A percentile compares a stretch with the other conserved stretches of the same genome.
Conservation (phyloP, 768 basidiomycete species). For the Agaricus sinodeliciosus region DNA sequence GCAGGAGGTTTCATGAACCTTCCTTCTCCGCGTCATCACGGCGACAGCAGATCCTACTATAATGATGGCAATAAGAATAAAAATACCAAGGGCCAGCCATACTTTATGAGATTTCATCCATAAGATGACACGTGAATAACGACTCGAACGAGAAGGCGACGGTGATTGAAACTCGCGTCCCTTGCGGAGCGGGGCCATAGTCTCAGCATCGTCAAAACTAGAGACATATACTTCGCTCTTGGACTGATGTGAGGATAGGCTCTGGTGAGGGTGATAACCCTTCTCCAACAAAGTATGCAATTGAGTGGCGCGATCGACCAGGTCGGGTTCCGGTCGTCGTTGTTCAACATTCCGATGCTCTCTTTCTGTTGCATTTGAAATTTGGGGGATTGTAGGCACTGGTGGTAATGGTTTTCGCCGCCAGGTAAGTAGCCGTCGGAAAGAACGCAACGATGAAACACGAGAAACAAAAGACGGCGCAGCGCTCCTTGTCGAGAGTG, state of each 20-base stretch:
- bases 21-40: conserved; percentile 30
- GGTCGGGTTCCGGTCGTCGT: conserved; percentile 42
- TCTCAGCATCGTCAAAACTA: conserved; percentile 16
- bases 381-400: conserved; percentile 44
- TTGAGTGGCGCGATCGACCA: conserved; percentile 42
- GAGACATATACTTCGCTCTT: conserved; percentile 16
- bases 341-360: conserved; percentile 40
- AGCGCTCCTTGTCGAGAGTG: conserved; percentile 38
- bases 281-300: conserved; percentile 45
- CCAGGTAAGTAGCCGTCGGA: conserved; percentile 31
- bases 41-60: conserved; percentile 40
- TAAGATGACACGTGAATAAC: neutral
- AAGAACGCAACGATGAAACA: conserved; percentile 33
- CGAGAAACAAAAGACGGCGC: conserved; percentile 47
- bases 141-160: neutral
- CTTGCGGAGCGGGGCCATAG: neutral
- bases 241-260: conserved; percentile 23
- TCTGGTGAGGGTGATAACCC: conserved; percentile 47
- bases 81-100: conserved; percentile 18
- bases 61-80: conserved; percentile 29
- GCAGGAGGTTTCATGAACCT: conserved; percentile 24
- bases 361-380: conserved; percentile 33
- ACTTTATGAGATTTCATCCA: conserved; percentile 11
- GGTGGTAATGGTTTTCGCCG: conserved; percentile 55
- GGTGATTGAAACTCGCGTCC: neutral